Percentiles rank a stretch among this genome's conserved stretches.
phyloP scores from a whole-genome alignment of 768 basidiomycete genomes.

The Kwoniella bestiolae region DNA sequence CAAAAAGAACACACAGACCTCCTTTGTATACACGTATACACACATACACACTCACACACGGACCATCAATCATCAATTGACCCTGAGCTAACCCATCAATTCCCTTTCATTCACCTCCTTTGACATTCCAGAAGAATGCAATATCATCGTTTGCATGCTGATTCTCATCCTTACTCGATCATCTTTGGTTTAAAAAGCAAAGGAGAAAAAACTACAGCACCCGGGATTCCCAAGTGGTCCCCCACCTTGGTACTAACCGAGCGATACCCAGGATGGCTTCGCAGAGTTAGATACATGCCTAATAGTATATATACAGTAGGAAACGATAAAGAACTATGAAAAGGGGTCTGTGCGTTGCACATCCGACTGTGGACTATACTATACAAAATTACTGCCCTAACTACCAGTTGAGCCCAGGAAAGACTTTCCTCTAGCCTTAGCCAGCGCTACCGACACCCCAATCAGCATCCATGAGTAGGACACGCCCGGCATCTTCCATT shows the following conservation, averaged over 20 bases:
- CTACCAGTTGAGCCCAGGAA: background rate
- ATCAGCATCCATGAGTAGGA: slow-evolving; percentile 3
- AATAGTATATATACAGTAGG: background rate
- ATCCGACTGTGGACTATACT: no score
- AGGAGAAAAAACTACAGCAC: background rate
- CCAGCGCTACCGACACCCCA: background rate
- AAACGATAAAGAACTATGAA: background rate
- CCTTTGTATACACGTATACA: no score
- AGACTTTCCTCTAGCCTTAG: slow-evolving; percentile 1
- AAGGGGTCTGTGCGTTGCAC: slow-evolving; percentile 2
- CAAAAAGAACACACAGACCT: no score
- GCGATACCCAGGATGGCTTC: background rate
- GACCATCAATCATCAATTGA: no score
- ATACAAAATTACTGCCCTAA: background rate
- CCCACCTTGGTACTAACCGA: background rate
- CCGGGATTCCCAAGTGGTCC: background rate
- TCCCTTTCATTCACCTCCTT: no score
- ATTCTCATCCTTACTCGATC: no score
- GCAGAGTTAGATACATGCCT: slow-evolving; percentile 7
- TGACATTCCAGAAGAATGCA: no score
- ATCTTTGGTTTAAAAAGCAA: no score
- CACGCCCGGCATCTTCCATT: slow-evolving; percentile 1
- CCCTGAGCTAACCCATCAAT: no score
- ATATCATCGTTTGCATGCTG: no score
- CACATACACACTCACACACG: no score